A percentile compares a stretch with the other conserved stretches of the same genome.
These are phyloP conservation scores for Amanita rimosa DNA, from an alignment of 768 basidiomycete genomes.

Conservation along the genomic window DNA sequence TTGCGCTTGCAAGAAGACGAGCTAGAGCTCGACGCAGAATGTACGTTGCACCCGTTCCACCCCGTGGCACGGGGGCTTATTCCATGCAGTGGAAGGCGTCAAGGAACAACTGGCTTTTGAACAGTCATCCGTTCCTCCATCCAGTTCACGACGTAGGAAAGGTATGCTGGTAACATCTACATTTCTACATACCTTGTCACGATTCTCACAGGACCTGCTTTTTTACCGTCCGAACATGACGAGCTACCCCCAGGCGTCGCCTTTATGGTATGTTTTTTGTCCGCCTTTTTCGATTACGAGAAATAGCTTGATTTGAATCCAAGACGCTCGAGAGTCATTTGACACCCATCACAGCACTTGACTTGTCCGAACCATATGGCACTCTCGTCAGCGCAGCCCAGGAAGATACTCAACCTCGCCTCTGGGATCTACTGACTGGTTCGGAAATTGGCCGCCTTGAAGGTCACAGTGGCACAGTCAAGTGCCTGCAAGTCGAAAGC, in stretches of 20 bases:
- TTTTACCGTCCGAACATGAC: slow-evolving; percentile 95
- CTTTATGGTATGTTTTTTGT: slow-evolving; percentile 66
- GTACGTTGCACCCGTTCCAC: slow-evolving; percentile 33
- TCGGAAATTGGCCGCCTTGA: slow-evolving; percentile 76
- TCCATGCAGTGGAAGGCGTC: slow-evolving; percentile 69
- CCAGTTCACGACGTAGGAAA: slow-evolving; percentile 62
- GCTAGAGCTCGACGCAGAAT: slow-evolving; percentile 91
- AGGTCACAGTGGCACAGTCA: slow-evolving; percentile 76
- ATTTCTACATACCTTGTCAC: background rate
- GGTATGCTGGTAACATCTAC: slow-evolving; percentile 23
- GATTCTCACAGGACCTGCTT: slow-evolving; percentile 62
- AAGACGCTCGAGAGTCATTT: slow-evolving; percentile 78
- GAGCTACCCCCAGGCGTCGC: slow-evolving; percentile 90
- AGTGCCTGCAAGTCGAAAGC: slow-evolving; percentile 89
- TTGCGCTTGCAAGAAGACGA: slow-evolving; percentile 90
- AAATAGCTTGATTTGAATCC: background rate
- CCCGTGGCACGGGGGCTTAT: background rate
- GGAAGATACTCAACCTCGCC: slow-evolving; percentile 77
- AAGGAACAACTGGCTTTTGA: slow-evolving; percentile 76
- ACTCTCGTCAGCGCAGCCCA: slow-evolving; percentile 81
- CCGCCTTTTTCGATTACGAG: slow-evolving; percentile 1
- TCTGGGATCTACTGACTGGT: slow-evolving; percentile 92
- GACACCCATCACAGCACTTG: slow-evolving; percentile 76
- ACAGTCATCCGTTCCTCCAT: slow-evolving; percentile 31
- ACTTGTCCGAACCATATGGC: slow-evolving; percentile 96